Evolutionary conservation across 257 asterid genomes (phyloP), one percentile per base, ranked within the genome.

Genomic region (Salvia hispanica): DNA sequence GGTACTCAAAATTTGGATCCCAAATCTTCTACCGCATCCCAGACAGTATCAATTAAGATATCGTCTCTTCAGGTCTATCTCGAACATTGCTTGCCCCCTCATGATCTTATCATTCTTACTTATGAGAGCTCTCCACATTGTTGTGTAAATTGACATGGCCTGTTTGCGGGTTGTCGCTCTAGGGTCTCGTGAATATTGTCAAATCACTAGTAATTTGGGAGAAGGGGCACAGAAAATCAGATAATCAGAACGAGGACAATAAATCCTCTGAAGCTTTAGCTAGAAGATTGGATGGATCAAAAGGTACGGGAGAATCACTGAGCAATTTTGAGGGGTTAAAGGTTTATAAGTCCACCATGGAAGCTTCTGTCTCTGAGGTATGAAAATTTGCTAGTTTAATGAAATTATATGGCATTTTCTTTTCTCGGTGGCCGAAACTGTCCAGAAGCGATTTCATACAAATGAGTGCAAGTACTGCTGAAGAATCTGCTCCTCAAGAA

Each of bases 181-280:
- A 94, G 99, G 88, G 88, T 73, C 91, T 94, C n/a, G 99, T 88
- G 79, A 88, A 75, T 72, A 88, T 83, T 75, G 80, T 94, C 45
- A 91, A 86, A 73, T 91, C 99, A 71, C 80, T 94, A 66, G 92
- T 82, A 66, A 78, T 74, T 69, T 91, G 99, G 99, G 99, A 88
- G 89, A 94, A 87, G 77, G 70, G 82, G 67, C 90, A 81, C 60
- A 81, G 81, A 66, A 93, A 83, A 81, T 59, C 82, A 56, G 80
- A 72, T 72, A 87, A 79, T 78, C 84, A 62, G 77, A 79, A 70
- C 60, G 78, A 68, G 42, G 72, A 70, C 25, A 78, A 70, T 57
- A 83, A 69, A 70, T 79, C 79, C 33, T 68, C 78, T 76, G 82
- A 83, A 60, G 72, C 66, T 81, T 74, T 72, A 16, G 72, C 81